phyloP scores from a whole-genome alignment of 2,329 filamentous ascomycete species.

The Boeremia exigua region DNA sequence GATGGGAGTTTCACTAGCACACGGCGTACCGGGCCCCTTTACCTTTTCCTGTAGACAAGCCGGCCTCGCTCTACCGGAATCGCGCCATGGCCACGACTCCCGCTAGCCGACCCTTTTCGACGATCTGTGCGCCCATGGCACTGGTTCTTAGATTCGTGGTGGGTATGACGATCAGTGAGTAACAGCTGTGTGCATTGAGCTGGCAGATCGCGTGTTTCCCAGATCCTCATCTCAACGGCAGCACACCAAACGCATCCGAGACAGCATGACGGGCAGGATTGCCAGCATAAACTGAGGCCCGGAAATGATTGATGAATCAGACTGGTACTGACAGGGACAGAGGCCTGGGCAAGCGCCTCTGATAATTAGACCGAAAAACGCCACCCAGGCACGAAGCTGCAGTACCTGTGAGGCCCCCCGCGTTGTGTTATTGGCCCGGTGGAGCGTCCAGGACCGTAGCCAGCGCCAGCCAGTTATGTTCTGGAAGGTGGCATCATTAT shows the following conservation, averaged over 20 bases:
- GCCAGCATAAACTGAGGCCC: constrained; percentile 5
- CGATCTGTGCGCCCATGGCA: constrained; percentile 10
- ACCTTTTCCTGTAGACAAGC: constrained; percentile 12
- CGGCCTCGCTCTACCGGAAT: constrained; percentile 12
- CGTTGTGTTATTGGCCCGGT: constrained; percentile 5
- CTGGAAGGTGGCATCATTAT: constrained; percentile 12
- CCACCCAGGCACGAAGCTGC: constrained; percentile 5
- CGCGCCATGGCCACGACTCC: constrained; percentile 1
- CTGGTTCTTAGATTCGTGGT: not conserved
- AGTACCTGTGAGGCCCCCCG: constrained; percentile 13
- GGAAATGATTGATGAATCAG: constrained; percentile 12
- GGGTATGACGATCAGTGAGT: constrained; percentile 7
- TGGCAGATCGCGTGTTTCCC: constrained; percentile 4
- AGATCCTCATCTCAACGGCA: not conserved
- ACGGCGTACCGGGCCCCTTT: constrained; percentile 13
- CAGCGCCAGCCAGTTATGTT: constrained; percentile 7
- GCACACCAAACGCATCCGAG: constrained; percentile 11
- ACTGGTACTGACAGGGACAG: constrained; percentile 7
- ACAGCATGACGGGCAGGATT: constrained; percentile 8
- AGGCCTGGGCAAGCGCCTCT: not conserved
- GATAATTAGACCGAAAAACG: not conserved
- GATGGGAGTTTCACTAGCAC: constrained; percentile 17
- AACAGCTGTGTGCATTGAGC: constrained; percentile 7
- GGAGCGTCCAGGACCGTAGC: not conserved
- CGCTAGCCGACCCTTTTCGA: constrained; percentile 4